phyloP scores from a whole-genome alignment of 495 filamentous ascomycete species.

The Pyronema domesticum region DNA sequence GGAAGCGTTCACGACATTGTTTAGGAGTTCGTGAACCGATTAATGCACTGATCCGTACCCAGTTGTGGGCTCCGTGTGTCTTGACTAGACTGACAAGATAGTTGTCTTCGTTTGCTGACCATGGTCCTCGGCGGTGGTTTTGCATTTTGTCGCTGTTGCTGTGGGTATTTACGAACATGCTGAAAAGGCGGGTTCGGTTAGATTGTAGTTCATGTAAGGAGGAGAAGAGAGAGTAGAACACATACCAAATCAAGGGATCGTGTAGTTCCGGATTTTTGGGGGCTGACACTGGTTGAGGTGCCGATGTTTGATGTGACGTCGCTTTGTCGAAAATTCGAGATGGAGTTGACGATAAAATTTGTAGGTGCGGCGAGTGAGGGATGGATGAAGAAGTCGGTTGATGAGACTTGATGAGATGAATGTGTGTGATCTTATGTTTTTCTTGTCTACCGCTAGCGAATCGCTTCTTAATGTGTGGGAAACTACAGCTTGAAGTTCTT shows the following conservation, averaged over 20 bases:
- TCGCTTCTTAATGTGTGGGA: no score
- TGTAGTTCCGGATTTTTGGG: background rate
- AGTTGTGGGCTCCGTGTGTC: conserved; percentile 66
- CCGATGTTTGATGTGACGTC: background rate
- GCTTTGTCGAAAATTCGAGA: background rate
- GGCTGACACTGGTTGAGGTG: background rate
- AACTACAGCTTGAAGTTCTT: no score
- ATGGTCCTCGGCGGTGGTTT: conserved; percentile 61
- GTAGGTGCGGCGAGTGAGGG: no score
- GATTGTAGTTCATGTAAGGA: background rate
- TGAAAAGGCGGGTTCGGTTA: background rate
- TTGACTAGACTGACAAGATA: conserved; percentile 55
- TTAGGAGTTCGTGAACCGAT: conserved; percentile 73
- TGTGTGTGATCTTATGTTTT: no score
- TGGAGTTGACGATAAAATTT: no score
- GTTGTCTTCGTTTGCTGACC: conserved; percentile 67
- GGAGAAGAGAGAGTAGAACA: background rate
- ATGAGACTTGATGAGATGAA: no score
- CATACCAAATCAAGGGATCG: background rate
- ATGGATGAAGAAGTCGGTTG: no score
- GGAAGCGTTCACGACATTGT: conserved; percentile 88
- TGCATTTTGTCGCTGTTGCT: conserved; percentile 1
- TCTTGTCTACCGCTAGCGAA: no score
- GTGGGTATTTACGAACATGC: background rate
- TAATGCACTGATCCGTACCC: conserved; percentile 69